Base-by-base conservation (phyloP, 2,329 filamentous ascomycete species). In the Aspergillus sp. region DNA sequence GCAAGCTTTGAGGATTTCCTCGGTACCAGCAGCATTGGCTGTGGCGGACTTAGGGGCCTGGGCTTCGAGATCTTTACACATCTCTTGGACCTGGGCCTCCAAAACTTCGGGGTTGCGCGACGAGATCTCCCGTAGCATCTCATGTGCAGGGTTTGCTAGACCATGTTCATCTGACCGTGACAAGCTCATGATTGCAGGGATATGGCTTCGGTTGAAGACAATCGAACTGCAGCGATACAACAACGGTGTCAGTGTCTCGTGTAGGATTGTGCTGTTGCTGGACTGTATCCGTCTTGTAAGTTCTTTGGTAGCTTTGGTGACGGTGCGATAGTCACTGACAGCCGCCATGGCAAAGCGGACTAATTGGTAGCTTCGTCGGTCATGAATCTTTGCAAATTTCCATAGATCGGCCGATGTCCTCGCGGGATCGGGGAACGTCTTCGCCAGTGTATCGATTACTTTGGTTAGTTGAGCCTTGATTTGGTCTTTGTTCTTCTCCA, bases 201-300 rank as follows among this genome's bases (percentile, higher is more conserved):
- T 88, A 74, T 99, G 93, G 74, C 94, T 98, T 72, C 91, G 89
- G 79, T 97, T 99, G 80, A 96, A 97, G 67, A 97, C 86, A 65
- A 99, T 84, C 61, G 92, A 89, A 38, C 92, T 90, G 58, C 89
- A 89, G 48, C 92, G 88, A 74, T 96, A 97, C 4, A 98, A 81
- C 17, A 99, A 82, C 5, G 93, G 91, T 6, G 89, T 86, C 28
- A 99, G 76, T 0, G 92, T 96, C 41, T 96, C 92, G 3, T 96
- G 80, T 51, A 95, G 83, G 30, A 64, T 86, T 77, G 57, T 85
- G 84, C 71, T 89, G 82, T 71, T 78, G 23, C 86, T 86, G 57
- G 86, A 84, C 68, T 93, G 90, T 41, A 96, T 84, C 61, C 93
- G 89, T 78, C 93, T 95, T 48, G 89, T 87, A 43, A 98, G 82